Evolutionary conservation across 176 grass and related monocot genomes (phyloP), one percentile per base, ranked within the genome.

Genomic region (Tuctoria greenei): DNA sequence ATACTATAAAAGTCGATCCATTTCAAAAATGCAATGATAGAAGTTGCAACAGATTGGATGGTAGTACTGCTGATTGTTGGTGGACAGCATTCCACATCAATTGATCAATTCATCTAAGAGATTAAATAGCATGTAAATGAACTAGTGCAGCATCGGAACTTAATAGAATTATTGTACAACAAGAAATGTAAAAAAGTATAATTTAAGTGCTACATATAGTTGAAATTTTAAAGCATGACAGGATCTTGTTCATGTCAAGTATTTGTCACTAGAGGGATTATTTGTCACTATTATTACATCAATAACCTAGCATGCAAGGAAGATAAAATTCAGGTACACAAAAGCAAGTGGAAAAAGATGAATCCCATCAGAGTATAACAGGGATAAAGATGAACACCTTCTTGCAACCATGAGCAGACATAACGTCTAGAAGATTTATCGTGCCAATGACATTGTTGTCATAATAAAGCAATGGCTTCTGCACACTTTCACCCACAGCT

Each of bases 401-500:
- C 75, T 92, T 96, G 71, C 93, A 96, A 66, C 89, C 84, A 44
- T 89, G 80, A 44, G 84, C 78, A 77, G 83, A 88, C 93, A 96
- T 96, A 75, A 92, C 86, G 81, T 96, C 93, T 70, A 96, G 78
- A 87, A 96, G 93, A 90, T 81, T 85, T 76, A 92, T 83, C 8
- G 93, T 92, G 20, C 93, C 87, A 66, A 85, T 78, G 20, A 96
- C 79, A 69, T 96, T 96, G 70, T 92, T 96, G 67, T 96, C 55
- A 73, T 92, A 96, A 86, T 96, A 96, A 80, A 96, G 86, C 82
- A 96, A 85, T 59, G 93, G 93, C 37, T 96, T 96, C 50, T 88
- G 86, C 58, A 96, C 84, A 50, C 93, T 96, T 64, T 89, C 93
- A 13, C 93, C 93, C 15, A 96, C 93, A 69, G 93, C 89, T 82